Evolutionary conservation across 2,329 filamentous ascomycete genomes (phyloP), one percentile per base, ranked within the genome.

Genomic region (Aspergillus alliaceus): DNA sequence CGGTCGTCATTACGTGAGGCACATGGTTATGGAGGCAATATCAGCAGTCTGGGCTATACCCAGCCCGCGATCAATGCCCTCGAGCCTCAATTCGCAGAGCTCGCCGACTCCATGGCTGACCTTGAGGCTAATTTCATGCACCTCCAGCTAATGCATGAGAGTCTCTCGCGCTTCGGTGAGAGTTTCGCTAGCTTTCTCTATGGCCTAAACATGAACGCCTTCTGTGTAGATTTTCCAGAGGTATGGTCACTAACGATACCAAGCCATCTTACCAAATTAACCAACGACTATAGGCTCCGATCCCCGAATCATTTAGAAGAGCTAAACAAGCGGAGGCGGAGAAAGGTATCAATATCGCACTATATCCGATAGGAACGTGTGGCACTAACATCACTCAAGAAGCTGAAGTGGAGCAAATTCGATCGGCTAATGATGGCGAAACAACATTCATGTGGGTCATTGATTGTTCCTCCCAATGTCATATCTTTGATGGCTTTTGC

Each of bases 101-200:
- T 99, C 2, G 90, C 91, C 9, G 95, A 99, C 74, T 89, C 90
- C 57, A 93, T 98, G 86, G 91, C 92, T 24, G 95, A 98, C 68
- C 84, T 99, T 9, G 95, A 99, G 79, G 91, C 92, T 59, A 98
- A 99, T 74, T 92, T 98, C 80, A 91, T 96, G 88, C 92, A 97
- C 72, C 87, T 99, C 64, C 93, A 98, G 75, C 80, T 97, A 61
- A 96, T 99, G 88, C 92, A 99, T 71, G 93, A 98, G 79, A 96
- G 91, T 69, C 77, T 99, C 64, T 86, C 91, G 24, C 86, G 95
- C 25, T 99, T 99, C 76, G 93, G 89, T 75, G 95, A 99, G 81
- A 96, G 90, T 70, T 99, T 99, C 75, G 92, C 92, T 1, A 91
- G 89, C 66, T 98, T 99, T 69, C 78, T 99, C 46, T 99, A 98